These are phyloP conservation scores for Porogramme epimiltina DNA, from an alignment of 1,284 basidiomycete genomes.

Conservation along the genomic window DNA sequence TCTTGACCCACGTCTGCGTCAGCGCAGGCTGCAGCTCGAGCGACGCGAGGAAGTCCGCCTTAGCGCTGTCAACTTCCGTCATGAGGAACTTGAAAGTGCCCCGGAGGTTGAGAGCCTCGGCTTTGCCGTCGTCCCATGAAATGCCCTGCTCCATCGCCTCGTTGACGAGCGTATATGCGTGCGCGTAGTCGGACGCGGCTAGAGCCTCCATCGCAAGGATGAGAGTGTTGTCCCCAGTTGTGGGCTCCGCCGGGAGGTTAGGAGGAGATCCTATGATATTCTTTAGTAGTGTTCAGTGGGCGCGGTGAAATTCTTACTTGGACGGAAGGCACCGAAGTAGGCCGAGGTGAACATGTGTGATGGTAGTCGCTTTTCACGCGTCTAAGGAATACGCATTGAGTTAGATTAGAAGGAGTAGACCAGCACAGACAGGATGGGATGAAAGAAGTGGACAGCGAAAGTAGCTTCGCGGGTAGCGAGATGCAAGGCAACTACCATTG, in stretches of 20 bases:
- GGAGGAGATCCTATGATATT: constrained; percentile 64
- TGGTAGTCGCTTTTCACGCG: constrained; percentile 84
- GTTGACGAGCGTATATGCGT: constrained; percentile 80
- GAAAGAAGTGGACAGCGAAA: too few relatives aligned
- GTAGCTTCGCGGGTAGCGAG: too few relatives aligned
- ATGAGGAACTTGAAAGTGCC: constrained; percentile 98
- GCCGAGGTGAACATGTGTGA: constrained; percentile 93
- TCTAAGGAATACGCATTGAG: too few relatives aligned
- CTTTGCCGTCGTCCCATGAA: constrained; percentile 75
- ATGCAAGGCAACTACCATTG: too few relatives aligned
- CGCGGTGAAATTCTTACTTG: constrained; percentile 44
- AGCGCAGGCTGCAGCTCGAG: constrained; percentile 75
- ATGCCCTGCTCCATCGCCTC: constrained; percentile 91
- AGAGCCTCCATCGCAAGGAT: constrained; percentile 83
- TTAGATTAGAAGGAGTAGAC: too few relatives aligned
- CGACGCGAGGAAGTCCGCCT: constrained; percentile 82
- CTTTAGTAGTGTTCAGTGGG: neutral
- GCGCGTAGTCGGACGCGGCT: constrained; percentile 84
- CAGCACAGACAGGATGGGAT: too few relatives aligned
- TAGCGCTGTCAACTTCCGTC: constrained; percentile 84
- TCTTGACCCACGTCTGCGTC: constrained; percentile 95
- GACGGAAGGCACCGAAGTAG: constrained; percentile 96
- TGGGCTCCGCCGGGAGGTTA: constrained; percentile 73
- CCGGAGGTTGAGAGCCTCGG: constrained; percentile 90
- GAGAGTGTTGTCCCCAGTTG: constrained; percentile 85